A percentile compares a stretch with the other conserved stretches of the same genome.
Evolutionary conservation across 2,329 filamentous ascomycete species (phyloP).

Genomic region (Claviceps sp.): DNA sequence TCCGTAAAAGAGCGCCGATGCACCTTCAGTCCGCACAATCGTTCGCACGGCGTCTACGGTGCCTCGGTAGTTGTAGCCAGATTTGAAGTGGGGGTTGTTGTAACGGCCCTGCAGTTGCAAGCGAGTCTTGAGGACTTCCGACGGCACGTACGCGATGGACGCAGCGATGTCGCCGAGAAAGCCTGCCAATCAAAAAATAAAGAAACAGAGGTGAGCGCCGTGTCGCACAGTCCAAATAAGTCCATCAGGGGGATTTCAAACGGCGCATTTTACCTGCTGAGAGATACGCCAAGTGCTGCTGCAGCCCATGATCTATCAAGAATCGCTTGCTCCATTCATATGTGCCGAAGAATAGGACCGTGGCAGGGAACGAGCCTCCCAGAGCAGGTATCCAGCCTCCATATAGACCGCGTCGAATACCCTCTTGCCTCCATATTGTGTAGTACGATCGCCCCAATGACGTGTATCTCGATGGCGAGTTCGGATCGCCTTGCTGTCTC

Average conservation of each 20-base stretch:
- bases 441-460: constrained; percentile 83
- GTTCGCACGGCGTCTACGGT: constrained; percentile 75
- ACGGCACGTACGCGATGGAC: constrained; percentile 88
- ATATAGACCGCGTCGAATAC: constrained; percentile 73
- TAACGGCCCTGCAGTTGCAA: constrained; percentile 87
- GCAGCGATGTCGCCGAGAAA: constrained; percentile 87
- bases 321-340: constrained; percentile 91
- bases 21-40: constrained; percentile 71
- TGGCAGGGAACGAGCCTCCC: constrained; percentile 84
- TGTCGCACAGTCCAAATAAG: background rate
- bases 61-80: constrained; percentile 89
- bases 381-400: constrained; percentile 88
- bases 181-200: constrained; percentile 34
- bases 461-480: constrained; percentile 83
- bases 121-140: constrained; percentile 94
- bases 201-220: background rate
- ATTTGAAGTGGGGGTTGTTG: constrained; percentile 88
- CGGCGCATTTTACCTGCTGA: constrained; percentile 48
- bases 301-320: constrained; percentile 73
- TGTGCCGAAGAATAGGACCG: constrained; percentile 86
- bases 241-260: background rate
- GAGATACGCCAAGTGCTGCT: constrained; percentile 75
- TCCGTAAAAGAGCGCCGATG: constrained; percentile 82
- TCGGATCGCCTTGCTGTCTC: constrained; percentile 88
- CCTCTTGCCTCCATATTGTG: constrained; percentile 88